These are phyloP conservation scores for Aspergillus hancockii DNA, from an alignment of 495 filamentous ascomycete genomes.

Conservation along the genomic window DNA sequence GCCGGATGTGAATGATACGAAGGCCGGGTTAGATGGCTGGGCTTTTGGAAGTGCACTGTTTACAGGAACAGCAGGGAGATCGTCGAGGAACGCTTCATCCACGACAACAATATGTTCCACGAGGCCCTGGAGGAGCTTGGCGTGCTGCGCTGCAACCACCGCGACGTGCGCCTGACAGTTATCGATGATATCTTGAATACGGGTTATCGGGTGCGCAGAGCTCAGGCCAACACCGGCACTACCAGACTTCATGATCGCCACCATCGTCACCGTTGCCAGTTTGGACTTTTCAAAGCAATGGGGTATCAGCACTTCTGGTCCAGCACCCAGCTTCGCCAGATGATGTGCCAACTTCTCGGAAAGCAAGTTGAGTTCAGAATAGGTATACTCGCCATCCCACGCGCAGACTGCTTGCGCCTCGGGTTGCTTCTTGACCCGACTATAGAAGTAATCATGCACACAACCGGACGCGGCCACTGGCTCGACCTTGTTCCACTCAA, in stretches of 20 bases:
- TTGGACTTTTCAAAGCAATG: slow-evolving; percentile 49
- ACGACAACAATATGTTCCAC: not conserved
- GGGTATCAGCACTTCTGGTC: slow-evolving; percentile 36
- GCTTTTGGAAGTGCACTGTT: not conserved
- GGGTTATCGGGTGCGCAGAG: slow-evolving; percentile 7
- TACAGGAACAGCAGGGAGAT: not conserved
- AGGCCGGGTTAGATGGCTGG: slow-evolving; percentile 11
- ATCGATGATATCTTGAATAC: not conserved
- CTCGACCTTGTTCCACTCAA: not conserved
- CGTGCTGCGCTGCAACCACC: not conserved
- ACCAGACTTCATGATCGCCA: slow-evolving; percentile 46
- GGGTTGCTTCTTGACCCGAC: slow-evolving; percentile 28
- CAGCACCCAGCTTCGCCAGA: slow-evolving; percentile 25
- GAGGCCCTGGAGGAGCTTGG: not conserved
- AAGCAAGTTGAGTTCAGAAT: slow-evolving; percentile 44
- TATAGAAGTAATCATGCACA: slow-evolving; percentile 40
- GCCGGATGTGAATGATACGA: slow-evolving; percentile 71
- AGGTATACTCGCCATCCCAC: slow-evolving; percentile 55
- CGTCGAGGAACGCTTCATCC: not conserved
- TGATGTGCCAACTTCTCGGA: slow-evolving; percentile 29
- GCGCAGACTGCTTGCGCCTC: slow-evolving; percentile 30
- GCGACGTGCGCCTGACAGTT: not conserved
- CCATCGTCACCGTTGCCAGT: slow-evolving; percentile 43
- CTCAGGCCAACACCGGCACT: slow-evolving; percentile 2
- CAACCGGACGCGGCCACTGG: not conserved